Percentiles rank a stretch among this genome's conserved stretches.
Conservation (phyloP, 2,329 filamentous ascomycete genomes). For the Elsinoe fawcettii region DNA sequence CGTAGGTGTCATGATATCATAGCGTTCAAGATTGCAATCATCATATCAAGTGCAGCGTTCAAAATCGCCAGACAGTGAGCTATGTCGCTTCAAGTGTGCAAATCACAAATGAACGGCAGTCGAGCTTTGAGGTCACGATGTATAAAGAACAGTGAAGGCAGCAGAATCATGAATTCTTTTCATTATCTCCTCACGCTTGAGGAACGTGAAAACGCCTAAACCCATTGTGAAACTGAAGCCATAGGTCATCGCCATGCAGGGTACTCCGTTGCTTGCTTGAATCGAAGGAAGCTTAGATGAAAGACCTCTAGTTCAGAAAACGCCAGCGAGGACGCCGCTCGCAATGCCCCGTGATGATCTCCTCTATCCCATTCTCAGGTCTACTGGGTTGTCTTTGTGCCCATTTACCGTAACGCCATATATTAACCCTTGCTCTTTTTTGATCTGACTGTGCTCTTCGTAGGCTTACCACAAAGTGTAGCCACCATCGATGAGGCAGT, state of each 20-base stretch:
- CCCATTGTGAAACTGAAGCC: background rate
- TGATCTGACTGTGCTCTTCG: background rate
- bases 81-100: no score
- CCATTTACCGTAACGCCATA: background rate
- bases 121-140: no score
- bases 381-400: background rate
- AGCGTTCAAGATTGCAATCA: background rate
- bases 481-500: slow-evolving; percentile 63
- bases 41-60: no score
- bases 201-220: background rate
- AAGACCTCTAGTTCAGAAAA: background rate
- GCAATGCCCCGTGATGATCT: background rate
- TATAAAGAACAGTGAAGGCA: background rate
- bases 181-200: background rate
- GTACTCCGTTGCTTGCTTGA: slow-evolving; percentile 4
- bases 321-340: background rate
- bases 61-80: no score
- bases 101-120: no score
- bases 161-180: background rate
- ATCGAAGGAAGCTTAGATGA: background rate
- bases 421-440: background rate
- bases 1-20: background rate
- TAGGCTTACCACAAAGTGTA: slow-evolving; percentile 49
- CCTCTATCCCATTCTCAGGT: background rate
- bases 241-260: slow-evolving; percentile 5